Evolutionary conservation across 441 rosid species (phyloP), one percentile per base, ranked within the genome.

Genomic region (Croton laevigatus): DNA sequence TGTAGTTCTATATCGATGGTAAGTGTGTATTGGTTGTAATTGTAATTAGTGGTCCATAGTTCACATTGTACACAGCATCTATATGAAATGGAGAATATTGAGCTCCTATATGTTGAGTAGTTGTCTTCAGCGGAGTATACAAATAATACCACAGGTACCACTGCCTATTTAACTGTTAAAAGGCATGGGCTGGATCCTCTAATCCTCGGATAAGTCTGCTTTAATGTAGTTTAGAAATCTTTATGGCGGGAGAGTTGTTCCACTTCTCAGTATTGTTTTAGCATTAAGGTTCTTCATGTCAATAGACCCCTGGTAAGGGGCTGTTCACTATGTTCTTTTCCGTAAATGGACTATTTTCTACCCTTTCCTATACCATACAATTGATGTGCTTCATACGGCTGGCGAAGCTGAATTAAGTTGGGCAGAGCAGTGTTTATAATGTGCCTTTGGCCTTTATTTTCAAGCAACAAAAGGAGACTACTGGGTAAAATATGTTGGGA

Each of bases 401-500:
- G 44, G 74, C 70, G 58, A 82, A 78, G 85, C 82, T 81, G 82
- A 76, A 81, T 38, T 81, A 78, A 80, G 85, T 80, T 86, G 88
- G 81, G 77, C 78, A 76, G 86, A 78, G 82, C 69, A 70, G 73
- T 80, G 78, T 73, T 27, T 81, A 72, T 78, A 76, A 73, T 82
- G 73, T 74, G 79, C 81, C 86, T 64, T 77, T 80, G 76, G 80
- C 77, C 81, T 73, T 78, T 82, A 83, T 75, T 79, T 80, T 82
- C 81, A 16, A 84, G 88, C 89, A 59, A 78, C 83, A 68, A 81
- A 81, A 81, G 88, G 85, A 78, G 89, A 76, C 70, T 70, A 69
- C 78, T 75, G 73, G 91, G 91, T 85, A 81, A 85, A 82, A 81
- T 54, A 76, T 59, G 65, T 82, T 8, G 85, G 90, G 93, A 86